Percentiles rank a stretch among this genome's conserved stretches.
Conservation (phyloP, 345 rosid species). For the Populus deltoides region DNA sequence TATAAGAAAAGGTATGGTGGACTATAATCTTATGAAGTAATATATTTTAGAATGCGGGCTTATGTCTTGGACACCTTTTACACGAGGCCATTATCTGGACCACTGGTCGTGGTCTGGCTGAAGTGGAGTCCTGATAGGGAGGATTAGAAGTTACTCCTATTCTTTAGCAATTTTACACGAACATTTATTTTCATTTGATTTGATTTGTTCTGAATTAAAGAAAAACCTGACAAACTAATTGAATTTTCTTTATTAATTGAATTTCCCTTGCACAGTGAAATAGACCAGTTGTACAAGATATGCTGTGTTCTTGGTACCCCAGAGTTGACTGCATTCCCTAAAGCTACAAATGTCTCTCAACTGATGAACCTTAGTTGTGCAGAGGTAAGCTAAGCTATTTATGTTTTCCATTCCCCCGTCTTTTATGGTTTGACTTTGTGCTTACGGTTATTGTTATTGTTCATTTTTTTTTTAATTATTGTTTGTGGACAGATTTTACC, state of each 20-base stretch:
- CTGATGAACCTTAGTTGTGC: slow-evolving; percentile 56
- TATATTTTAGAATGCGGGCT: neutral
- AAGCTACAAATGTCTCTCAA: slow-evolving; percentile 60
- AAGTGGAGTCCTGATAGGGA: no score
- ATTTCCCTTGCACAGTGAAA: slow-evolving; percentile 52
- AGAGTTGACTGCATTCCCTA: slow-evolving; percentile 70
- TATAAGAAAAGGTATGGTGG: neutral
- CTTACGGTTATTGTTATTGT: neutral
- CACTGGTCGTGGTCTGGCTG: no score
- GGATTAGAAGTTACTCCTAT: no score
- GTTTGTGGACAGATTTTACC: slow-evolving; percentile 52
- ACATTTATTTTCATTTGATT: no score
- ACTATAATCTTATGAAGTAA: neutral
- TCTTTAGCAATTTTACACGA: no score
- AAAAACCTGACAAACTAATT: neutral
- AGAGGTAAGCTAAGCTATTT: slow-evolving; percentile 41
- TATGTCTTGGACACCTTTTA: neutral
- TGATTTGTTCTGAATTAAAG: no score
- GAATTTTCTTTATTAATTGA: neutral
- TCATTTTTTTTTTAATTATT: slow-evolving; percentile 4
- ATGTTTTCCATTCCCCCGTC: neutral
- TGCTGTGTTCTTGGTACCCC: slow-evolving; percentile 81
- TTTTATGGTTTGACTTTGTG: slow-evolving; percentile 5
- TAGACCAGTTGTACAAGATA: slow-evolving; percentile 87
- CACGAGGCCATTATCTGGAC: no score